Percentiles rank a stretch among this genome's conserved stretches.
phyloP scores from a whole-genome alignment of 1,284 basidiomycete genomes.

The Cerioporus squamosus region DNA sequence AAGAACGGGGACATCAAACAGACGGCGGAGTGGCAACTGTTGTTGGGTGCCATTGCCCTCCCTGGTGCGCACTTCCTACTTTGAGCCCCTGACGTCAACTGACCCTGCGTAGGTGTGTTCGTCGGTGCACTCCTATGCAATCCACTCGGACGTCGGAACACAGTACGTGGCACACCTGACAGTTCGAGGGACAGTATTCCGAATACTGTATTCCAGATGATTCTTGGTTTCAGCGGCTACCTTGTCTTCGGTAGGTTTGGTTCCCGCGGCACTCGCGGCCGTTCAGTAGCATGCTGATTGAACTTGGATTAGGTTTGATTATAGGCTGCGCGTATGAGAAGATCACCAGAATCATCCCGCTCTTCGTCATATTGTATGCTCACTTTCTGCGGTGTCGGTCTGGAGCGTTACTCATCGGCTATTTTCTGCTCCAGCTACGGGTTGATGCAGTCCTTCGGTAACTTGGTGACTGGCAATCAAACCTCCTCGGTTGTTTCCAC shows the following conservation, averaged over 20 bases:
- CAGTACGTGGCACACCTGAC: conserved; percentile 42
- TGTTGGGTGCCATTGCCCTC: conserved; percentile 69
- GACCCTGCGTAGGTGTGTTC: conserved; percentile 39
- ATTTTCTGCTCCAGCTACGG: conserved; percentile 51
- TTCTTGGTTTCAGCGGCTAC: conserved; percentile 77
- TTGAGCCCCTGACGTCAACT: conserved; percentile 1
- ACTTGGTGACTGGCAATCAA: conserved; percentile 46
- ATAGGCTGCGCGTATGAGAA: conserved; percentile 73
- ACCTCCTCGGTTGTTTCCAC: conserved; percentile 1
- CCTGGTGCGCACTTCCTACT: conserved; percentile 49
- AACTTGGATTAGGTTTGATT: conserved; percentile 47
- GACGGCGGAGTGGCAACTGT: conserved; percentile 74
- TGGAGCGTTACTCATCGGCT: conserved; percentile 18
- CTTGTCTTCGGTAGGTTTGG: conserved; percentile 62
- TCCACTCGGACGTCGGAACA: conserved; percentile 64
- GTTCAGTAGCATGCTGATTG: neutral
- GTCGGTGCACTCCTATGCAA: conserved; percentile 69
- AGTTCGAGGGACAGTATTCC: neutral
- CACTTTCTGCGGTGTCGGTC: conserved; percentile 13
- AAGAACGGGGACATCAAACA: conserved; percentile 54
- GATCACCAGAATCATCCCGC: conserved; percentile 66
- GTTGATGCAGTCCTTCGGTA: conserved; percentile 71
- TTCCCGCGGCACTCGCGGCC: neutral
- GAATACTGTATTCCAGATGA: conserved; percentile 51
- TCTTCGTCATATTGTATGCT: conserved; percentile 69